Evolutionary conservation across 805 yeast species (phyloP).

Genomic region (Zygosaccharomyces lentus): DNA sequence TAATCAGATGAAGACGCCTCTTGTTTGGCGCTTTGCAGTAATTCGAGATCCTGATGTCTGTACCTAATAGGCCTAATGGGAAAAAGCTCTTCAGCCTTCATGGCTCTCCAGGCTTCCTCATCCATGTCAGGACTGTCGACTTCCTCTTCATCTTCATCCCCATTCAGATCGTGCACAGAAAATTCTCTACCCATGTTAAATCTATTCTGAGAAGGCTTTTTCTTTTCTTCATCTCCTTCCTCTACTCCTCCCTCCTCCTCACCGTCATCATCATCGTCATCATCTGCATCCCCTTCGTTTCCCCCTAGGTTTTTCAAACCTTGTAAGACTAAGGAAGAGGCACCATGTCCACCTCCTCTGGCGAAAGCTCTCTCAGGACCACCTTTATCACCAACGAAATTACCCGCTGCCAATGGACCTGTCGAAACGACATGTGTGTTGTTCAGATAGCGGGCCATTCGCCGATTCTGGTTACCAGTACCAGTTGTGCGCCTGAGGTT

Average conservation of each 20-base stretch:
- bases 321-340: slow-evolving; percentile 22
- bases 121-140: slow-evolving; percentile 24
- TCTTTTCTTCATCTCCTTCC: slow-evolving; percentile 34
- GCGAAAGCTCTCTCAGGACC: slow-evolving; percentile 23
- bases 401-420: slow-evolving; percentile 70
- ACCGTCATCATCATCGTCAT: slow-evolving; percentile 37
- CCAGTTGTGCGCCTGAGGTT: slow-evolving; percentile 17
- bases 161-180: slow-evolving; percentile 38
- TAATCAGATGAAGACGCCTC: slow-evolving; percentile 24
- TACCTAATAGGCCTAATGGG: slow-evolving; percentile 67
- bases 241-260: slow-evolving; percentile 22
- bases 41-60: slow-evolving; percentile 39
- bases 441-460: slow-evolving; percentile 30
- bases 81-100: slow-evolving; percentile 41
- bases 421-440: slow-evolving; percentile 61
- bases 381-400: slow-evolving; percentile 31
- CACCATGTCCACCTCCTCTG: slow-evolving; percentile 20
- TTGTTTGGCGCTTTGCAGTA: slow-evolving; percentile 32
- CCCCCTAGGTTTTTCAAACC: slow-evolving; percentile 27
- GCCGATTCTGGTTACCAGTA: slow-evolving; percentile 20
- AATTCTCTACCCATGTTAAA: slow-evolving; percentile 65
- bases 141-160: slow-evolving; percentile 20
- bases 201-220: slow-evolving; percentile 31
- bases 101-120: slow-evolving; percentile 26
- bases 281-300: slow-evolving; percentile 35